Percentiles rank a stretch among this genome's conserved stretches.
phyloP scores from a whole-genome alignment of 1,284 basidiomycete genomes.

The Meira nashicola region DNA sequence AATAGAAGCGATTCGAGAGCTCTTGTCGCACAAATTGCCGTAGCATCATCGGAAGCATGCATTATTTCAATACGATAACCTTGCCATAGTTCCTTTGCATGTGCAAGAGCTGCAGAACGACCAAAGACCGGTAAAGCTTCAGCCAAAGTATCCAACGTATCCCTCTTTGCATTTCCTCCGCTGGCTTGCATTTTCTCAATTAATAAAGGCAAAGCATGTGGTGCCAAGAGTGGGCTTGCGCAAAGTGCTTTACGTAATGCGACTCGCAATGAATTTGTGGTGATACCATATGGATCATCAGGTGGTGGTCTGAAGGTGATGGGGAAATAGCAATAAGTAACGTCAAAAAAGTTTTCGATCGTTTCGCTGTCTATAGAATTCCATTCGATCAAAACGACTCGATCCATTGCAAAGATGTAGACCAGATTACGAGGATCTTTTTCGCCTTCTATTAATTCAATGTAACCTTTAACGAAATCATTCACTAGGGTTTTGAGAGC shows the following conservation, averaged over 20 bases:
- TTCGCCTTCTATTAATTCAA: slow-evolving; percentile 79
- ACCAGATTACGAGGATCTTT: slow-evolving; percentile 95
- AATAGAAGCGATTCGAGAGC: slow-evolving; percentile 38
- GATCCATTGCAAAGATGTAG: slow-evolving; percentile 79
- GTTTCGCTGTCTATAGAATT: slow-evolving; percentile 62
- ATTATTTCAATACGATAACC: slow-evolving; percentile 48
- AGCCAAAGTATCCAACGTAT: slow-evolving; percentile 41
- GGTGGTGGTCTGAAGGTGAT: slow-evolving; percentile 94
- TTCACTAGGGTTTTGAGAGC: slow-evolving; percentile 14
- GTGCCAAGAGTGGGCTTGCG: slow-evolving; percentile 76
- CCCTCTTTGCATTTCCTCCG: slow-evolving; percentile 70
- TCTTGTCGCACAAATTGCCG: slow-evolving; percentile 28
- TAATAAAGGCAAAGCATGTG: slow-evolving; percentile 78
- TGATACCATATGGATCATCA: slow-evolving; percentile 89
- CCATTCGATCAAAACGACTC: slow-evolving; percentile 81
- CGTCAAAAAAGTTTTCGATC: slow-evolving; percentile 79
- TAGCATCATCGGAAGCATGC: slow-evolving; percentile 49
- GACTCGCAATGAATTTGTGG: slow-evolving; percentile 74
- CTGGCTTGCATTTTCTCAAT: slow-evolving; percentile 86
- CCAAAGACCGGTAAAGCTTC: slow-evolving; percentile 48
- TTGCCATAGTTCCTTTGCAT: slow-evolving; percentile 40
- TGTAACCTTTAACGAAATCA: slow-evolving; percentile 68
- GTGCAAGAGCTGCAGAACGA: slow-evolving; percentile 32
- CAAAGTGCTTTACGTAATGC: slow-evolving; percentile 69
- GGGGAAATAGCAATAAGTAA: slow-evolving; percentile 97